Conservation (phyloP, 2,329 filamentous ascomycete genomes). For the Scorias spongiosa region DNA sequence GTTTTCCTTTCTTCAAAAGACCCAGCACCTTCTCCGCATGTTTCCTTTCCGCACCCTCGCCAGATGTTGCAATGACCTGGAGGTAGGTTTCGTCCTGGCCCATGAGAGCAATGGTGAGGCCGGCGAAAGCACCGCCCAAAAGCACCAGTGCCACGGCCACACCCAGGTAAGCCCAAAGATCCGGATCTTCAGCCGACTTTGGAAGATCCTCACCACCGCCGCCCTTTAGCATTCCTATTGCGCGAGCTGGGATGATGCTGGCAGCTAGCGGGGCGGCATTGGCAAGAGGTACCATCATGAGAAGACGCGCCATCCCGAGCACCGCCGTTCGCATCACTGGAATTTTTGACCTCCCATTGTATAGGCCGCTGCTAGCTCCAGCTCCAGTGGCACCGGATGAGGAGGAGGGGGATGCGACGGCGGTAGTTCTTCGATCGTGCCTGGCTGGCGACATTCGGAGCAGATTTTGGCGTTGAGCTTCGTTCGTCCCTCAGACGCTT, state of each 20-base stretch:
- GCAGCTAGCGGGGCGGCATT: constrained; percentile 9
- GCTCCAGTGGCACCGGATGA: background rate
- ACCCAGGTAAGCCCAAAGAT: constrained; percentile 66
- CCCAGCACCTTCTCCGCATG: constrained; percentile 70
- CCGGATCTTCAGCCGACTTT: constrained; percentile 34
- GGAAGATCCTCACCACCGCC: constrained; percentile 11
- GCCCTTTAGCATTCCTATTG: too few relatives aligned
- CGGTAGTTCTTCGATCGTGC: background rate
- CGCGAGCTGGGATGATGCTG: background rate
- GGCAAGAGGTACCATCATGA: constrained; percentile 8
- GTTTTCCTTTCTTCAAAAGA: constrained; percentile 75
- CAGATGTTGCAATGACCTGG: constrained; percentile 79
- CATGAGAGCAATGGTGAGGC: constrained; percentile 78
- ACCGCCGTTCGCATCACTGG: constrained; percentile 4
- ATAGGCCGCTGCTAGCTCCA: background rate
- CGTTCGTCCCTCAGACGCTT: too few relatives aligned
- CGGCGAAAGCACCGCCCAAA: constrained; percentile 83
- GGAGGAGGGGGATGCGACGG: background rate
- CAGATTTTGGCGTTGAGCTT: background rate
- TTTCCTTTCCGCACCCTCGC: constrained; percentile 68
- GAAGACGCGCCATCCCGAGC: constrained; percentile 8
- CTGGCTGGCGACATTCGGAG: background rate
- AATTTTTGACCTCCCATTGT: constrained; percentile 1
- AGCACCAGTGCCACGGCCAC: constrained; percentile 70
- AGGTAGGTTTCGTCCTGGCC: constrained; percentile 88